phyloP scores from a whole-genome alignment of 805 yeast species.

The Saturnispora silvae region DNA sequence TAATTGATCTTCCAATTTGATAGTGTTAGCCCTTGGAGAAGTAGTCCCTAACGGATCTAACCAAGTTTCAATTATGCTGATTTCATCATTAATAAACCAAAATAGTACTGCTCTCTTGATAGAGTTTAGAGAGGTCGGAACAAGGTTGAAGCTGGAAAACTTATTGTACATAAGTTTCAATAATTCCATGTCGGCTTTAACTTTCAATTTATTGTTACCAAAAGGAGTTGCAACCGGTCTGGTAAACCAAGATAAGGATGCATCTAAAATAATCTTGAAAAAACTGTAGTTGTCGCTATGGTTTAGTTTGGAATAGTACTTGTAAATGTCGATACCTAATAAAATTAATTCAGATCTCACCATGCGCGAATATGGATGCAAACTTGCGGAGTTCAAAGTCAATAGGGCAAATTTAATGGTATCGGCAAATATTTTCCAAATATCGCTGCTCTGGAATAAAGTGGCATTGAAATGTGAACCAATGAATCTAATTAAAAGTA shows the following conservation, averaged over 20 bases:
- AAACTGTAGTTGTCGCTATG: slow-evolving; percentile 37
- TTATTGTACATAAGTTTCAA: slow-evolving; percentile 41
- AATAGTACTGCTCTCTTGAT: slow-evolving; percentile 44
- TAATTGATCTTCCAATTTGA: slow-evolving; percentile 29
- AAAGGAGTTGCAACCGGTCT: slow-evolving; percentile 59
- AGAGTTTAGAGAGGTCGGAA: slow-evolving; percentile 24
- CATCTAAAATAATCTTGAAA: slow-evolving; percentile 45
- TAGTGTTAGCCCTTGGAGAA: slow-evolving; percentile 31
- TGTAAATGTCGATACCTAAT: slow-evolving; percentile 56
- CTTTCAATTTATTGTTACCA: slow-evolving; percentile 70
- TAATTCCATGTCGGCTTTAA: slow-evolving; percentile 55
- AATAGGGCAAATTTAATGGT: slow-evolving; percentile 46
- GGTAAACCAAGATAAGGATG: slow-evolving; percentile 72
- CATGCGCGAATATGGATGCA: slow-evolving; percentile 73
- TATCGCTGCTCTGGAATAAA: slow-evolving; percentile 56
- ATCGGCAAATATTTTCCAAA: slow-evolving; percentile 58
- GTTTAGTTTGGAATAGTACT: slow-evolving; percentile 39
- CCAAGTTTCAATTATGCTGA: slow-evolving; percentile 68
- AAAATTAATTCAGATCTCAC: slow-evolving; percentile 63
- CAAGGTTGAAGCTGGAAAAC: slow-evolving; percentile 16
- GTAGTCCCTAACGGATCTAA: slow-evolving; percentile 41
- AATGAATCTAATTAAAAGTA: slow-evolving; percentile 55
- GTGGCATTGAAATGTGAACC: slow-evolving; percentile 74
- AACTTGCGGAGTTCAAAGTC: slow-evolving; percentile 47
- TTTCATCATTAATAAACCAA: slow-evolving; percentile 66